A percentile compares a stretch with the other conserved stretches of the same genome.
Evolutionary conservation across 2,329 filamentous ascomycete species (phyloP).

Genomic region (Ophiostoma australiae): DNA sequence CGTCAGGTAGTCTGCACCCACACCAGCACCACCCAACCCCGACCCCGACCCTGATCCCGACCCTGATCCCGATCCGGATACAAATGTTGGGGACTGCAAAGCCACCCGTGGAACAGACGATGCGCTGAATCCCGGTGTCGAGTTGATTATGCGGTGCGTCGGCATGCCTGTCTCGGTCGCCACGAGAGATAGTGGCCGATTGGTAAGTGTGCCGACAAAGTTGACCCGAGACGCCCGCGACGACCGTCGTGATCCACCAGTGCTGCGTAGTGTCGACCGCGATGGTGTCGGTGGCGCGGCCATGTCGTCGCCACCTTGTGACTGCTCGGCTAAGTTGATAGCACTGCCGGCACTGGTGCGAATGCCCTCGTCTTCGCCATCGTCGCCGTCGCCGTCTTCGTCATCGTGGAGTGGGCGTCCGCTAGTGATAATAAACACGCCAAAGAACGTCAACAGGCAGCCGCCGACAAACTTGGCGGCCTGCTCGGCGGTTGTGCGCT

Average conservation of each 20-base stretch:
- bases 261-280: slow-evolving; percentile 8
- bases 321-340: slow-evolving; percentile 55
- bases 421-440: slow-evolving; percentile 95
- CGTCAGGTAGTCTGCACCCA: slow-evolving; percentile 16
- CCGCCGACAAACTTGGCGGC: slow-evolving; percentile 83
- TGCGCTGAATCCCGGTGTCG: slow-evolving; percentile 25
- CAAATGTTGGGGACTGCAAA: slow-evolving; percentile 17
- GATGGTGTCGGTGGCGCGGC: background rate
- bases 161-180: slow-evolving; percentile 36
- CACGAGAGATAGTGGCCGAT: slow-evolving; percentile 34
- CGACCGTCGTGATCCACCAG: slow-evolving; percentile 33
- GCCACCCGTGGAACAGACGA: slow-evolving; percentile 19
- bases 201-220: slow-evolving; percentile 39
- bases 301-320: slow-evolving; percentile 34
- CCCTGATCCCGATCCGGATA: background rate
- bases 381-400: slow-evolving; percentile 55
- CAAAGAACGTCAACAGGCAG: slow-evolving; percentile 86
- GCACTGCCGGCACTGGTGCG: slow-evolving; percentile 52
- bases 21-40: background rate
- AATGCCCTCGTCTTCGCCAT: slow-evolving; percentile 55
- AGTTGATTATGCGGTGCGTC: slow-evolving; percentile 35
- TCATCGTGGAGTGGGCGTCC: slow-evolving; percentile 59
- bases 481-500: slow-evolving; percentile 68
- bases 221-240: slow-evolving; percentile 46
- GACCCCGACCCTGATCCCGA: background rate